These are phyloP conservation scores for Mycena pura DNA, from an alignment of 768 basidiomycete species.

Conservation along the genomic window DNA sequence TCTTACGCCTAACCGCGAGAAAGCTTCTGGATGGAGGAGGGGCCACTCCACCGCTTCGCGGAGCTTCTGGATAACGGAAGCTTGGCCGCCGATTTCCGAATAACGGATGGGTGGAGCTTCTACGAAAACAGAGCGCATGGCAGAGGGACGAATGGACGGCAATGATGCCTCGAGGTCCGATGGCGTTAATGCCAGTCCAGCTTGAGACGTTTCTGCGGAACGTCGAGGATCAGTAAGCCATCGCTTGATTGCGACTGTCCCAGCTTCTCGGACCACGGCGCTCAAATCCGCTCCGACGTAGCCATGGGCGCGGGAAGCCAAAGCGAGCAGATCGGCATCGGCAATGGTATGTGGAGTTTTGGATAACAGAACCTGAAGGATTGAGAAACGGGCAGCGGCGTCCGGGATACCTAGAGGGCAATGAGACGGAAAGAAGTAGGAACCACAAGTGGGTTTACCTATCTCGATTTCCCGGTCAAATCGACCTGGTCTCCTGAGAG, in stretches of 20 bases:
- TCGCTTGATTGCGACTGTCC: slow-evolving; percentile 89
- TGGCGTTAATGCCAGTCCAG: slow-evolving; percentile 51
- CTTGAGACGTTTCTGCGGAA: slow-evolving; percentile 19
- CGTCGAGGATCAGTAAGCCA: slow-evolving; percentile 53
- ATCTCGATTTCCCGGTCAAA: slow-evolving; percentile 98
- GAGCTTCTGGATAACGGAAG: slow-evolving; percentile 80
- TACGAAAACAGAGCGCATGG: slow-evolving; percentile 92
- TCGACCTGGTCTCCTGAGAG: slow-evolving; percentile 84
- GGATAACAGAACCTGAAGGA: slow-evolving; percentile 82
- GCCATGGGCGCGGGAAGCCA: slow-evolving; percentile 87
- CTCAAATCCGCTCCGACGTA: slow-evolving; percentile 97
- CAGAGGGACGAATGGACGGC: slow-evolving; percentile 85
- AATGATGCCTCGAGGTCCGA: slow-evolving; percentile 76
- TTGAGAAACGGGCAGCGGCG: slow-evolving; percentile 81
- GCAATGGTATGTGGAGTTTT: slow-evolving; percentile 81
- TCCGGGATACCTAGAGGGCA: slow-evolving; percentile 79
- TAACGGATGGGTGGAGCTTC: slow-evolving; percentile 85
- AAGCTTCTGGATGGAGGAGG: slow-evolving; percentile 82
- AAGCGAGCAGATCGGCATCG: slow-evolving; percentile 59
- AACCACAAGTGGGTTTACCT: slow-evolving; percentile 56
- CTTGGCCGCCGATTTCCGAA: slow-evolving; percentile 90
- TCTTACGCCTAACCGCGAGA: slow-evolving; percentile 83
- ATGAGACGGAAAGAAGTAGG: background rate
- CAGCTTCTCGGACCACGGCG: slow-evolving; percentile 91
- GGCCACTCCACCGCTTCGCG: slow-evolving; percentile 97